Percentiles rank a stretch among this genome's conserved stretches.
These are phyloP conservation scores for Boletus pseudo-olivaceus DNA, from an alignment of 768 basidiomycete species.

Conservation along the genomic window DNA sequence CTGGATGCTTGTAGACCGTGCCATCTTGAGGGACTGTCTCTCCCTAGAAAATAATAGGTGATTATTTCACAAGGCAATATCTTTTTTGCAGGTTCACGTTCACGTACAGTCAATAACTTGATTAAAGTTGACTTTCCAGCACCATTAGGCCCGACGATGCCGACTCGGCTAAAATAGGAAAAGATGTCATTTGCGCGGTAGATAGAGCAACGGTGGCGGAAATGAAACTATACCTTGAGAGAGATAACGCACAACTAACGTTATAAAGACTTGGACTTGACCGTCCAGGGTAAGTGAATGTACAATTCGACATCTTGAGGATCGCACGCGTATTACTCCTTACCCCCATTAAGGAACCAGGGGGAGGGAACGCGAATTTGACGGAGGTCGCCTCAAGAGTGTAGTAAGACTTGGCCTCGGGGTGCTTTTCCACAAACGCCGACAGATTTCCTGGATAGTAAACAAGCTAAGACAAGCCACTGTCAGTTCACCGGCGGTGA, in stretches of 20 bases:
- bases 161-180: constrained; percentile 65
- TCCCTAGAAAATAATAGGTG: constrained; percentile 48
- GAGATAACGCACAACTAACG: constrained; percentile 89
- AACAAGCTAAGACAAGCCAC: constrained; percentile 55
- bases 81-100: constrained; percentile 2
- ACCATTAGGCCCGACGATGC: constrained; percentile 89
- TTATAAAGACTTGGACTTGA: constrained; percentile 75
- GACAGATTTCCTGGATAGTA: constrained; percentile 95
- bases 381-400: constrained; percentile 90
- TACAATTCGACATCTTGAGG: constrained; percentile 86
- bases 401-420: constrained; percentile 95
- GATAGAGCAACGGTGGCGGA: constrained; percentile 20
- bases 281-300: constrained; percentile 91
- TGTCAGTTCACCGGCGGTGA: constrained; percentile 15
- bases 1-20: constrained; percentile 89
- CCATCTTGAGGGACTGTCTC: constrained; percentile 92
- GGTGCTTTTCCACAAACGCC: constrained; percentile 83
- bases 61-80: constrained; percentile 9
- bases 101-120: constrained; percentile 80
- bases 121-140: constrained; percentile 96
- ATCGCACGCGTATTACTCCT: constrained; percentile 95
- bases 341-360: constrained; percentile 95
- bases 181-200: constrained; percentile 19
- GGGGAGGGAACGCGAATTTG: constrained; percentile 94
- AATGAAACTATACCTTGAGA: constrained; percentile 65